Base-by-base conservation (phyloP, 169 alveolate species). In the Plasmodium knowlesi region DNA sequence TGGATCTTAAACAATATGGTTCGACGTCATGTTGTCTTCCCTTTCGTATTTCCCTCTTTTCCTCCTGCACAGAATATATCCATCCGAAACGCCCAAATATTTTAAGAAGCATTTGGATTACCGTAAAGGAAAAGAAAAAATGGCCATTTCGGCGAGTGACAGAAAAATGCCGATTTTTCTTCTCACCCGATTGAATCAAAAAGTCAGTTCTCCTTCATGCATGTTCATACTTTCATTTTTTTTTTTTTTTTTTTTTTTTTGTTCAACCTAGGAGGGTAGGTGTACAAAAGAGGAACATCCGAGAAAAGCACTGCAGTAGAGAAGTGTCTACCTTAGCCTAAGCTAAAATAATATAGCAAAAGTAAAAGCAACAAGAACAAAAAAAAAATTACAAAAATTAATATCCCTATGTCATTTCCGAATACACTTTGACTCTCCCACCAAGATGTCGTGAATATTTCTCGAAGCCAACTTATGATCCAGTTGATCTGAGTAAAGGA, bases 381-480 rank as follows among this genome's bases (percentile, higher is more conserved):
- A 67, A 67, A 10, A 67, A 67, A 67, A 22, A 67, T 28, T 16
- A 34, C 76, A 67, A 25, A 67, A 67, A 19, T 67, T 67, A 22
- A 28, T 5, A 67, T 39, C 76, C 37, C 76, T 10, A 30, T 82
- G 5, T 50, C 39, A 43, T 8, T 46, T 73, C 19, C 32, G 28
- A 28, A 34, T 22, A 39, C 80, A 30, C 22, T 53, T 74, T 73
- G 34, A 12, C n/a, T 28, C 34, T 85, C 41, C 34, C 57, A 57
- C 46, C 22, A 89, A 89, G 94, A 30, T 89, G 94, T 53, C 94
- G 94, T 5, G 94, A 89, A 80, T 89, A 89, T 41, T 89, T 89
- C 28, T 89, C 80, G 74, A 89, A 81, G 54, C 94, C 91, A 16
- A 79, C 94, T 6, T 80, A 89, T 30, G 91, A 89, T 0, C 80